Evolutionary conservation across 805 yeast species (phyloP), one percentile per base, ranked within the genome.

Genomic region (Metschnikowia kofuensis): DNA sequence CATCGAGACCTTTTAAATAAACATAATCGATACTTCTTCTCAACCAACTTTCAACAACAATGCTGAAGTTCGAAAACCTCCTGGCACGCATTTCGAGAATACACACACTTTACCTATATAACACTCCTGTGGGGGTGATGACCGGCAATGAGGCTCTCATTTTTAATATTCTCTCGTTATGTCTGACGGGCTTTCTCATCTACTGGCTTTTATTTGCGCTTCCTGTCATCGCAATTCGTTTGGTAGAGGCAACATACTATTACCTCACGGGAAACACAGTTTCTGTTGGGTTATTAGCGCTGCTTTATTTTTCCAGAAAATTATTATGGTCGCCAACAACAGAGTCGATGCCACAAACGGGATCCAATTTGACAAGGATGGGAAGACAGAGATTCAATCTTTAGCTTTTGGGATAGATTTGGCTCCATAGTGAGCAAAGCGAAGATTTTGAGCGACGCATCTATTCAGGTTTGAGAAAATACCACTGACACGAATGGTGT

Each of bases 41-140:
- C 21, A 21, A 21, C 21, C 4, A 21, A 21, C 21, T 21, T 21
- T 4, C 21, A 21, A 2, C 21, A 21, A 21, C 21, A 21, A 21
- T 21, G 21, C 21, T 21, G 4, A 21, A 21, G 21, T 21, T 21
- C 21, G 32, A 30, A 30, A 30, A 13, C 16, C 11, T 26, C 32
- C 16, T 21, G 35, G n/a, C 31, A 7, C 14, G 14, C 14, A 14
- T 27, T 13, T n/a, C 15, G 29, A 45, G 51, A 34, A 38, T 55
- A 26, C 62, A 63, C 56, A 46, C 52, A 15, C 42, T 47, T 35
- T 68, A 65, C 55, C 56, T 54, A 51, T 64, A 64, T 50, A 59
- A 52, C 42, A 53, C 63, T 7, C 70, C 70, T 1, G 47, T 66
- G 12, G 67, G 68, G 2, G 65, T 68, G 15, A 51, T 68, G 49